Conservation (phyloP, 2,329 filamentous ascomycete species). For the Tolypocladium inflatum region DNA sequence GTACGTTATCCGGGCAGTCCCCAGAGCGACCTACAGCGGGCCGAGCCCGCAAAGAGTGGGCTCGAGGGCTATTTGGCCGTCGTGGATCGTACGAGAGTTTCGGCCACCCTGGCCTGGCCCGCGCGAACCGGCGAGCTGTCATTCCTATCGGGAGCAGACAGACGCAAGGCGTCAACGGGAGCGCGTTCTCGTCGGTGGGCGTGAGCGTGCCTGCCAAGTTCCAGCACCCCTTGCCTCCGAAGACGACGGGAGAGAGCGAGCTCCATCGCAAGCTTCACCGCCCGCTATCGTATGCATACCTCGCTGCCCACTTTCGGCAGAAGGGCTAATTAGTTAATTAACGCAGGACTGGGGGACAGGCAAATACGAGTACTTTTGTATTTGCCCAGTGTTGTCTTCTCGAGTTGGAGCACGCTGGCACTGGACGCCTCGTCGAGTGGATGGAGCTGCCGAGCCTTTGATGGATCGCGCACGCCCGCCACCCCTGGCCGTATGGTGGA, state of each 20-base stretch:
- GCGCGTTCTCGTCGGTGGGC: neutral
- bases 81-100: neutral
- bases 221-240: neutral
- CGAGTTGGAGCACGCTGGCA: neutral
- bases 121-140: neutral
- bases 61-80: neutral
- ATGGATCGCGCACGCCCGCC: neutral
- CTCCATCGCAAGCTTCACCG: neutral
- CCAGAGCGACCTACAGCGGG: neutral
- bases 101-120: neutral
- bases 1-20: neutral
- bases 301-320: neutral
- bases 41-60: neutral
- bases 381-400: neutral
- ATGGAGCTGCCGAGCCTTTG: neutral
- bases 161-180: neutral
- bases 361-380: neutral
- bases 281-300: neutral
- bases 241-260: neutral
- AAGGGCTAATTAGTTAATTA: neutral
- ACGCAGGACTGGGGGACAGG: neutral
- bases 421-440: neutral
- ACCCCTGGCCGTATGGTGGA: neutral
- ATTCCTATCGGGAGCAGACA: neutral
- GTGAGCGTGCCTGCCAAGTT: neutral